Percentiles rank a stretch among this genome's conserved stretches.
phyloP scores from a whole-genome alignment of 2,329 filamentous ascomycete species.

The Blumeriella jaapii region DNA sequence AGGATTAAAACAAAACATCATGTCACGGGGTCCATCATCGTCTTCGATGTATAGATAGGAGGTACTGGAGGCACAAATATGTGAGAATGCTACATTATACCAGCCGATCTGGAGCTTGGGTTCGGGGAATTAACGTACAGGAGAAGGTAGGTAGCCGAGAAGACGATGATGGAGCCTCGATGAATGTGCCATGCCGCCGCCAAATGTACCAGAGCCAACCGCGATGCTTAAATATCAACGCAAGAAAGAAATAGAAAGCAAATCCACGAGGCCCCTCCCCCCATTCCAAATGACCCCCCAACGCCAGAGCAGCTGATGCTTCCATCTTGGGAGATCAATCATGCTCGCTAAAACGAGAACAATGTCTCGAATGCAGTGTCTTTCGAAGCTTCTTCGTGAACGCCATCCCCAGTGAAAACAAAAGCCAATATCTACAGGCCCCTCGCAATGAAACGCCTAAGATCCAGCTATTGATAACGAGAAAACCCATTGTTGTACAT shows the following conservation, averaged over 20 bases:
- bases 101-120: constrained; percentile 30
- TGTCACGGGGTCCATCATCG: constrained; percentile 50
- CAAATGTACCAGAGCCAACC: constrained; percentile 9
- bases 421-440: constrained; percentile 26
- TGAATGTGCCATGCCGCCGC: constrained; percentile 19
- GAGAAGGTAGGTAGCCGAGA: constrained; percentile 37
- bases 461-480: constrained; percentile 40
- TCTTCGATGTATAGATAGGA: constrained; percentile 34
- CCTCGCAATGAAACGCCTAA: constrained; percentile 20
- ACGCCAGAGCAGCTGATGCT: constrained; percentile 28
- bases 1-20: constrained; percentile 28
- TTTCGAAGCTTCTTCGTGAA: constrained; percentile 22
- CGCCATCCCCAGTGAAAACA: constrained; percentile 26
- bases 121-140: constrained; percentile 52
- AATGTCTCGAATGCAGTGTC: constrained; percentile 26
- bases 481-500: constrained; percentile 65
- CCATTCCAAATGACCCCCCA: constrained; percentile 22
- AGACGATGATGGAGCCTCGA: constrained; percentile 60
- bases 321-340: constrained; percentile 30
- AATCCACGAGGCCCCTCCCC: constrained; percentile 21
- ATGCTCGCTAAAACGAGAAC: constrained; percentile 38
- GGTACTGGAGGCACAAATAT: constrained; percentile 30
- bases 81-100: constrained; percentile 40
- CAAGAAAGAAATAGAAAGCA: constrained; percentile 18
- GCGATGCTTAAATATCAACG: constrained; percentile 15